These are phyloP conservation scores for Solanum lignicaule DNA, from an alignment of 257 asterid species.

Conservation along the genomic window DNA sequence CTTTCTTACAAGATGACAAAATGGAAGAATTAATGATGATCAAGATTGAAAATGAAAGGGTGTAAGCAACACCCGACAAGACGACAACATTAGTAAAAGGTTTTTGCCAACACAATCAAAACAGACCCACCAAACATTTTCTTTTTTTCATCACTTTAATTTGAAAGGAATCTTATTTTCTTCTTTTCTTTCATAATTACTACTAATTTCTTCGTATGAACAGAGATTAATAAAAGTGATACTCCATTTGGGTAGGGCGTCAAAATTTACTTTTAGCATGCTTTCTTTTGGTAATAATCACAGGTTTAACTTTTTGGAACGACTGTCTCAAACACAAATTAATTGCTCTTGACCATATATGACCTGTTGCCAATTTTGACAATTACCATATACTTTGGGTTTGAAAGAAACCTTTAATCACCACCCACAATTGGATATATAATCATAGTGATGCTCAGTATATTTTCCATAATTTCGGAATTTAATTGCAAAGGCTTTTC, in stretches of 20 bases:
- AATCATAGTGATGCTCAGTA: not conserved
- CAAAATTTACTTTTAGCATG: slow-evolving; percentile 14
- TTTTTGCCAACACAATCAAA: slow-evolving; percentile 42
- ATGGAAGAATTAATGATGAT: slow-evolving; percentile 37
- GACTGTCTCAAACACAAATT: slow-evolving; percentile 8
- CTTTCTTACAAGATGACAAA: slow-evolving; percentile 33
- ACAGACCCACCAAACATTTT: slow-evolving; percentile 45
- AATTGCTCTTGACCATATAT: slow-evolving; percentile 3
- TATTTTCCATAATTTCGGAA: not conserved
- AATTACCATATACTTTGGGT: not conserved
- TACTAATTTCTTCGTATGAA: slow-evolving; percentile 9
- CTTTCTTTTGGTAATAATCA: slow-evolving; percentile 19
- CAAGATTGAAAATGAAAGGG: slow-evolving; percentile 50
- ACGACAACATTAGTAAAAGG: slow-evolving; percentile 43
- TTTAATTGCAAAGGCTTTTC: not conserved
- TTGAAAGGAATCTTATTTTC: slow-evolving; percentile 12
- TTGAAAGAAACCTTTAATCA: not conserved
- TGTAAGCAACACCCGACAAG: slow-evolving; percentile 44
- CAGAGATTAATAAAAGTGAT: not conserved
- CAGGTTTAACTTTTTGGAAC: slow-evolving; percentile 10
- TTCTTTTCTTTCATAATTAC: slow-evolving; percentile 13
- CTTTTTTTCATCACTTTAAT: slow-evolving; percentile 16
- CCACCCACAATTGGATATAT: not conserved
- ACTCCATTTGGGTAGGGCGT: slow-evolving; percentile 11
- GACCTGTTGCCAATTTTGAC: not conserved